A percentile compares a stretch with the other conserved stretches of the same genome.
phyloP scores from a whole-genome alignment of 1,284 basidiomycete genomes.

The Cryptococcus hybrid region DNA sequence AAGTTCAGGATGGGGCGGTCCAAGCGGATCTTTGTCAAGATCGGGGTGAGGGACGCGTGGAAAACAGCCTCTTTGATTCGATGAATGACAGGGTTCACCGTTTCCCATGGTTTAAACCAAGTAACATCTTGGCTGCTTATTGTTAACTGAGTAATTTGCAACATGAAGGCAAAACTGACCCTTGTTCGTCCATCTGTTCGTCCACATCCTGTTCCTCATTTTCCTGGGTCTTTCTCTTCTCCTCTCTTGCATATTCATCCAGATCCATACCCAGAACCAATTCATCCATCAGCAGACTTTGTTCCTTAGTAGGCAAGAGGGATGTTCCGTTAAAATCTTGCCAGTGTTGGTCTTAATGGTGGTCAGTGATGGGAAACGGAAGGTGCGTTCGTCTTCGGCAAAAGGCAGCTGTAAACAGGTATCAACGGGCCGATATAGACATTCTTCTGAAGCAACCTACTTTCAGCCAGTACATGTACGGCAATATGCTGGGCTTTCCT shows the following conservation, averaged over 20 bases:
- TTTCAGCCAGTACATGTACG: conserved; percentile 73
- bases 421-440: conserved; percentile 54
- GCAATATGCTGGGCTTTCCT: neutral
- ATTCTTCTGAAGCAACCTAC: conserved; percentile 51
- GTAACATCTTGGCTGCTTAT: conserved; percentile 54
- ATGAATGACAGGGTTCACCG: conserved; percentile 88
- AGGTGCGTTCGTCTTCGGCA: conserved; percentile 85
- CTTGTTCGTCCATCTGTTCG: conserved; percentile 7
- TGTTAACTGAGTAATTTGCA: neutral
- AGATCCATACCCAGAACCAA: conserved; percentile 80
- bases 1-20: conserved; percentile 79
- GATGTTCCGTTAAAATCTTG: conserved; percentile 68
- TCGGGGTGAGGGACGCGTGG: conserved; percentile 74
- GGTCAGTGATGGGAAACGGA: conserved; percentile 79
- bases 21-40: conserved; percentile 68
- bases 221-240: conserved; percentile 17
- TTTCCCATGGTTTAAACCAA: conserved; percentile 75
- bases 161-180: neutral
- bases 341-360: conserved; percentile 74
- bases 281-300: conserved; percentile 75
- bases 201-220: conserved; percentile 7
- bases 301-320: conserved; percentile 73
- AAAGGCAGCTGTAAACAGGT: conserved; percentile 79
- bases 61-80: conserved; percentile 85
- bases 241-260: conserved; percentile 51